Evolutionary conservation across 371 early-diverging fungal species (phyloP).

Genomic region (Zancudomyces culisetae): DNA sequence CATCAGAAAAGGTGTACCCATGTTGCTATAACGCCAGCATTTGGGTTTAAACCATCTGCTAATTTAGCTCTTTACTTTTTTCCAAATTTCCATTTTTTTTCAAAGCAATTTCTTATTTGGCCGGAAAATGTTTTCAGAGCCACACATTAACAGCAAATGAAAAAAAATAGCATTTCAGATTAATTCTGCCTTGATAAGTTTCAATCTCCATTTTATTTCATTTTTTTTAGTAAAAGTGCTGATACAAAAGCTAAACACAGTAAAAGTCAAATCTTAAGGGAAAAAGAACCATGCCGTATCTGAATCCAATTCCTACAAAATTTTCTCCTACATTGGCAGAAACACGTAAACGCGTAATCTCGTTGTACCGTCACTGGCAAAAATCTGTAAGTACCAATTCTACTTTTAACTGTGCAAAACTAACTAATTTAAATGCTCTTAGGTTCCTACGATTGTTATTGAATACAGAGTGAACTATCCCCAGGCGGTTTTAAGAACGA

Average conservation of each 20-base stretch:
- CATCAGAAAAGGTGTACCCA: not conserved
- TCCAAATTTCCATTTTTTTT: not conserved
- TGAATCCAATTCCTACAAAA: constrained; percentile 31
- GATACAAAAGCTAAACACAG: not conserved
- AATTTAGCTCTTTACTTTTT: not conserved
- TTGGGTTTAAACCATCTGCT: not conserved
- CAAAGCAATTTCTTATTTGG: not conserved
- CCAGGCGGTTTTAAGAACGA: constrained; percentile 46
- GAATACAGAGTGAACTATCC: constrained; percentile 65
- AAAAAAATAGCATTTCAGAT: not conserved
- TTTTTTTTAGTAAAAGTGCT: not conserved
- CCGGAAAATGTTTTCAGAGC: not conserved
- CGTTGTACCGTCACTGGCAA: constrained; percentile 45
- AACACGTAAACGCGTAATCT: constrained; percentile 34
- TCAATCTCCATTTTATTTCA: not conserved
- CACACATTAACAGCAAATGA: not conserved
- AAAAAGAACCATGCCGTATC: constrained; percentile 13
- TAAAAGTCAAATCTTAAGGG: not conserved
- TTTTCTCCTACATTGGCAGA: constrained; percentile 33
- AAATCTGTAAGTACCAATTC: constrained; percentile 39
- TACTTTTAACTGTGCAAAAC: too few species aligned
- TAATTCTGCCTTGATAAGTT: too few species aligned
- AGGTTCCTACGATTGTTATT: constrained; percentile 65
- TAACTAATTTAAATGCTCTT: not conserved
- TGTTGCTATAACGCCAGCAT: not conserved